Base-by-base conservation (phyloP, 1,284 basidiomycete genomes). In the Trametes pubescens region DNA sequence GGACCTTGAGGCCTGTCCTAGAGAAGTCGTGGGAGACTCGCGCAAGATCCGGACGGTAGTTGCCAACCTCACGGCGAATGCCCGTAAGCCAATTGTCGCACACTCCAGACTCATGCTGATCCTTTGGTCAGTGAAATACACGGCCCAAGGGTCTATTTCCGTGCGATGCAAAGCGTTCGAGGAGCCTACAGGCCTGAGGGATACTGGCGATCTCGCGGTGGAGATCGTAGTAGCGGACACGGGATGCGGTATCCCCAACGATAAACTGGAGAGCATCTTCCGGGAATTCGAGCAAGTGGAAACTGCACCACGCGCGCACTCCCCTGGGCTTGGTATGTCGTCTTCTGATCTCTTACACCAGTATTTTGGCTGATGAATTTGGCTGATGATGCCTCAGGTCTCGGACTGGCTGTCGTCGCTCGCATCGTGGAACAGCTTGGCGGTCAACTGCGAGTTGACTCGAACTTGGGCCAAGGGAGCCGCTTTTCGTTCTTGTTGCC, bases 241-340 rank as follows among this genome's bases (percentile, higher is more conserved):
- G 2, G 93, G 93, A 0, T 86, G 86, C 68, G 94, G 94, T 5
- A 96, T 96, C 55, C 76, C 88, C 0, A 79, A 82, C 7, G 83
- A 84, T 46, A 92, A 92, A 75, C 82, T 96, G 26, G 91, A 93
- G 74, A 87, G 86, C 62, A 93, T 96, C 65, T 96, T 96, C 79
- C 81, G 93, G 57, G 92, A 94, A 65, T 92, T 96, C 65, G 94
- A 95, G 76, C 90, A 94, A 69, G 91, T 94, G 2, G 92, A 93
- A 67, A 86, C 86, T 5, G 75, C 76, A 13, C 79, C 81, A 7
- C 79, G 76, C 60, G 70, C 74, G 16, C 73, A 73, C 44, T 69
- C 72, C 3, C 77, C 80, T 46, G 87, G 87, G n/a, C 79, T 90
- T 32, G 88, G 86, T 84, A 63, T 65, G 82, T 3, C 9, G 2